These are phyloP conservation scores for Candida pseudoglaebosa DNA, from an alignment of 805 yeast genomes.

Conservation along the genomic window DNA sequence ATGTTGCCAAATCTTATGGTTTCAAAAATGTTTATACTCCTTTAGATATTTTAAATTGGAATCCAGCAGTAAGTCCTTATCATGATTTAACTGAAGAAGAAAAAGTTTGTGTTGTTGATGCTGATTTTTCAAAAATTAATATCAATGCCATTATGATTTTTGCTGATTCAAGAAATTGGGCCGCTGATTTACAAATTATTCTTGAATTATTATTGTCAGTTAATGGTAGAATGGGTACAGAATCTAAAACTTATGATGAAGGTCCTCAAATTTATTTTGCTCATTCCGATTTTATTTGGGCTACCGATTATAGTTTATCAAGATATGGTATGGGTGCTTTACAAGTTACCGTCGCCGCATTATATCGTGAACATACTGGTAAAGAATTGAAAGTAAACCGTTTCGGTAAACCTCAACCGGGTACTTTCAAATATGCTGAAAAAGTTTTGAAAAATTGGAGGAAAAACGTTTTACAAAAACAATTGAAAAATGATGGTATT, in stretches of 20 bases:
- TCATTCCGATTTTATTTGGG: conserved; percentile 91
- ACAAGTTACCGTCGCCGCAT: conserved; percentile 82
- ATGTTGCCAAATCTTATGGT: conserved; percentile 81
- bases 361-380: conserved; percentile 82
- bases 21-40: conserved; percentile 81
- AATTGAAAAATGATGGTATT: conserved; percentile 31
- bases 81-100: conserved; percentile 76
- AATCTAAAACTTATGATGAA: conserved; percentile 62
- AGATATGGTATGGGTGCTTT: conserved; percentile 95
- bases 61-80: conserved; percentile 82
- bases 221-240: conserved; percentile 82
- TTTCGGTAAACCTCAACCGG: conserved; percentile 87
- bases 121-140: conserved; percentile 61
- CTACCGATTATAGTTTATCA: conserved; percentile 75
- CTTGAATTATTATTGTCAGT: conserved; percentile 74
- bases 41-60: conserved; percentile 78
- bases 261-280: conserved; percentile 86
- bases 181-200: conserved; percentile 87
- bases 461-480: conserved; percentile 69
- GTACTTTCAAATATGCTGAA: conserved; percentile 80
- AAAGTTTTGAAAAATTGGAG: conserved; percentile 76
- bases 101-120: conserved; percentile 40
- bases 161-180: conserved; percentile 92
- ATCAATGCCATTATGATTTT: conserved; percentile 85
- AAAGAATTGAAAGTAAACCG: conserved; percentile 72